Conservation (phyloP, 2,329 filamentous ascomycete genomes). For the Drechslerella dactyloides region DNA sequence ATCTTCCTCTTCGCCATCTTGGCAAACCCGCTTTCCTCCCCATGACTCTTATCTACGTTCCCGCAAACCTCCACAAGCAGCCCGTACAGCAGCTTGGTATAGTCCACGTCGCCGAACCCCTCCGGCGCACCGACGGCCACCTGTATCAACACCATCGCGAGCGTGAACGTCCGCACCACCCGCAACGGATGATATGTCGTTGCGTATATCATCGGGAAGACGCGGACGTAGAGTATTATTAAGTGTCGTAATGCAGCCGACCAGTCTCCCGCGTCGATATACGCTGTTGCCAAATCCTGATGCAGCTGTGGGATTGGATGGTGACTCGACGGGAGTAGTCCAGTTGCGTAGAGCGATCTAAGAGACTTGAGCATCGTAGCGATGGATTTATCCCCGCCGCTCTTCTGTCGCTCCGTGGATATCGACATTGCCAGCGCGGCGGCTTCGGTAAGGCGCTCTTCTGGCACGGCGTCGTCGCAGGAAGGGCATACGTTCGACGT, state of each 20-base stretch:
- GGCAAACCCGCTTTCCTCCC: slow-evolving; percentile 59
- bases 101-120: slow-evolving; percentile 57
- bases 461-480: slow-evolving; percentile 41
- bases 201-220: slow-evolving; percentile 64
- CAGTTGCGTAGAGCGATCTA: slow-evolving; percentile 58
- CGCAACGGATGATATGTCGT: slow-evolving; percentile 64
- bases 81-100: slow-evolving; percentile 59
- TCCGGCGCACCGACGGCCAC: slow-evolving; percentile 51
- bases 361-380: slow-evolving; percentile 56
- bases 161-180: slow-evolving; percentile 59
- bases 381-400: slow-evolving; percentile 56
- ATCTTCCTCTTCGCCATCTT: slow-evolving; percentile 58
- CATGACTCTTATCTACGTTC: slow-evolving; percentile 60
- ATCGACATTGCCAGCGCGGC: slow-evolving; percentile 21
- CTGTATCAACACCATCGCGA: slow-evolving; percentile 53
- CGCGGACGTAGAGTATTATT: slow-evolving; percentile 62
- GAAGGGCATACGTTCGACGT: slow-evolving; percentile 16
- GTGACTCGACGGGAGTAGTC: slow-evolving; percentile 61
- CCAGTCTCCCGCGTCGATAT: slow-evolving; percentile 60
- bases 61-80: slow-evolving; percentile 59
- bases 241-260: slow-evolving; percentile 63
- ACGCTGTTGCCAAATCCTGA: slow-evolving; percentile 63
- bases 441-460: slow-evolving; percentile 38
- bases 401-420: slow-evolving; percentile 56
- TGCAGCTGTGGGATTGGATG: slow-evolving; percentile 66